Conservation (phyloP, 805 yeast genomes). For the Debaryomyces maramus region DNA sequence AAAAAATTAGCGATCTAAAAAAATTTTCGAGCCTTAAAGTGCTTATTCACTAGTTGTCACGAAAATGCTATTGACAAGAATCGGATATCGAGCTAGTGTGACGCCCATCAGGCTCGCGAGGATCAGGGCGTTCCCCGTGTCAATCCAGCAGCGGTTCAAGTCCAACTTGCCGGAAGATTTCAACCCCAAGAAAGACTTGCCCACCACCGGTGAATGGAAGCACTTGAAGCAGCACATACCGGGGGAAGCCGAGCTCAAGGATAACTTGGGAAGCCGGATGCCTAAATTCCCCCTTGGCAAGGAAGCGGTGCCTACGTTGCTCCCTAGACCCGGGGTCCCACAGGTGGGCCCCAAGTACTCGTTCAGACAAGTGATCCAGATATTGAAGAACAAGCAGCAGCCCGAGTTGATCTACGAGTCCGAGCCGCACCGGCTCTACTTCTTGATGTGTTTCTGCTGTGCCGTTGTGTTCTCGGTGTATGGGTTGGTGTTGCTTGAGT, state of each 20-base stretch:
- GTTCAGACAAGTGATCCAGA: constrained; percentile 61
- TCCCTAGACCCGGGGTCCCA: constrained; percentile 80
- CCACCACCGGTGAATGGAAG: constrained; percentile 42
- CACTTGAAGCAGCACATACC: constrained; percentile 53
- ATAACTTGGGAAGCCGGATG: constrained; percentile 56
- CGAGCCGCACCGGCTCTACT: constrained; percentile 79
- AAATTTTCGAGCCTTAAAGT: background rate
- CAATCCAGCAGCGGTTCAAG: constrained; percentile 15
- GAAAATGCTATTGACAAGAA: constrained; percentile 2
- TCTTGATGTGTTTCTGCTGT: constrained; percentile 64
- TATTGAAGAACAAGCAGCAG: constrained; percentile 50
- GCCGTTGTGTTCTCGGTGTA: constrained; percentile 71
- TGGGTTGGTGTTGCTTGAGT: constrained; percentile 59
- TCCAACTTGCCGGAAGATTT: constrained; percentile 31
- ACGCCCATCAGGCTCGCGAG: background rate
- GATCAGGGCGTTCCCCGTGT: background rate
- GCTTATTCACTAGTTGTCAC: too few species aligned
- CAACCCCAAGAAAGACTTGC: constrained; percentile 30
- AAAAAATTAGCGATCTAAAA: constrained; percentile 1
- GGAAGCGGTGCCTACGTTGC: constrained; percentile 61
- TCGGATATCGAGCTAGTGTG: background rate
- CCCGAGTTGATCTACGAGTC: constrained; percentile 82
- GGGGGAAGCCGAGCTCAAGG: constrained; percentile 45
- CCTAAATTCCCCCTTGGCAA: constrained; percentile 68
- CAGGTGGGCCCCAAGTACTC: constrained; percentile 57